Evolutionary conservation across 208 protist species (phyloP).

Genomic region (Trypanosomatidae sp.): DNA sequence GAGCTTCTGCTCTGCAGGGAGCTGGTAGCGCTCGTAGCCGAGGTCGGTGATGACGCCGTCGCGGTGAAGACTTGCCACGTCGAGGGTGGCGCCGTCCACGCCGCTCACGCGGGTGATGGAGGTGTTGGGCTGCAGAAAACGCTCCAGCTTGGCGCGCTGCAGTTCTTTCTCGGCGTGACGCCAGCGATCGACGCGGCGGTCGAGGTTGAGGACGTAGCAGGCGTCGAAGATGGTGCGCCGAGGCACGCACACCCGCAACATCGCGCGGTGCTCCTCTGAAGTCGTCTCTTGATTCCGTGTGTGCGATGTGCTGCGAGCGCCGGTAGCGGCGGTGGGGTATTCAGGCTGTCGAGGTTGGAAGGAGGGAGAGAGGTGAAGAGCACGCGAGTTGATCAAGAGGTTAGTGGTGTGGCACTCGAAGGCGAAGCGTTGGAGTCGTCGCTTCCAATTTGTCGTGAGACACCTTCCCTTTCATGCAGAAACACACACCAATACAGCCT

Average conservation of each 20-base stretch:
- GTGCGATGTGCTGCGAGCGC: no score
- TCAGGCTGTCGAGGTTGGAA: no score
- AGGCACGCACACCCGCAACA: conserved; percentile 36
- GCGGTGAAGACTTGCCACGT: conserved; percentile 47
- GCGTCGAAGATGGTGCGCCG: conserved; percentile 76
- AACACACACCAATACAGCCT: no score
- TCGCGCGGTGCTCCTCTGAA: no score
- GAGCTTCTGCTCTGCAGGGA: conserved; percentile 80
- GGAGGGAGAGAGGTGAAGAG: no score
- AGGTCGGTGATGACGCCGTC: conserved; percentile 62
- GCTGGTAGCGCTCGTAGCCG: conserved; percentile 67
- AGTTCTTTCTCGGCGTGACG: conserved; percentile 66
- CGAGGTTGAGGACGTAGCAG: conserved; percentile 90
- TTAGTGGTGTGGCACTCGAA: no score
- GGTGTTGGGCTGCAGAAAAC: conserved; percentile 45
- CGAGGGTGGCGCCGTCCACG: conserved; percentile 63
- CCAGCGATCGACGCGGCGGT: conserved; percentile 81
- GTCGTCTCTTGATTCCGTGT: no score
- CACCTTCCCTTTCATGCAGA: no score
- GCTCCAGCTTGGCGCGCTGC: conserved; percentile 42
- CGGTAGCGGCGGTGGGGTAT: no score
- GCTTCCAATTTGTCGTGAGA: no score
- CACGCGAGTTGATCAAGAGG: no score
- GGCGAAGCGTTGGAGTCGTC: no score
- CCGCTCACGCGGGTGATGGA: conserved; percentile 73